Evolutionary conservation across 1,284 basidiomycete genomes (phyloP).

Genomic region (Rhodofomes roseus): DNA sequence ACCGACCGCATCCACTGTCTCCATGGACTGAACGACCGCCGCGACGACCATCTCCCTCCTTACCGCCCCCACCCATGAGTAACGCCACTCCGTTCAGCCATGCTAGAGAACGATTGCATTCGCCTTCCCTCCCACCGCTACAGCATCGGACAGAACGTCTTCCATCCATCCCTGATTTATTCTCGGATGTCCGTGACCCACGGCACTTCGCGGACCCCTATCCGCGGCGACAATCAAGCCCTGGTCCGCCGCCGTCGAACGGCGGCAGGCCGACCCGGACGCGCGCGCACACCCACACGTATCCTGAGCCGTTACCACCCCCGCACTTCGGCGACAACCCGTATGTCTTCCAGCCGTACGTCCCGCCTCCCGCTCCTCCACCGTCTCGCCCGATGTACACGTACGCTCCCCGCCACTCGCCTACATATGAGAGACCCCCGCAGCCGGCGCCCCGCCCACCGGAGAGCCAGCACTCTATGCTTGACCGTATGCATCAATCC

Average conservation of each 20-base stretch:
- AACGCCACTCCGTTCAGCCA: neutral
- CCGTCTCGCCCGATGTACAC: neutral
- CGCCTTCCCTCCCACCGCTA: constrained; percentile 6
- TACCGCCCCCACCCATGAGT: neutral
- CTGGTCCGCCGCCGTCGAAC: constrained; percentile 14
- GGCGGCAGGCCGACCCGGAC: constrained; percentile 20
- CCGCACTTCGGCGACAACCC: neutral
- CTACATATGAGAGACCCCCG: constrained; percentile 9
- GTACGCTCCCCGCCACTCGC: neutral
- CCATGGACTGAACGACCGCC: neutral
- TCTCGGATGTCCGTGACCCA: constrained; percentile 5
- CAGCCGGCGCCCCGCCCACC: constrained; percentile 14
- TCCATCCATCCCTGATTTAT: constrained; percentile 5
- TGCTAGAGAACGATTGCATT: neutral
- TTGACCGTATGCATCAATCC: constrained; percentile 45
- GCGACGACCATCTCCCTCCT: neutral
- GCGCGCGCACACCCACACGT: constrained; percentile 10
- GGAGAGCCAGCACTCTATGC: constrained; percentile 28
- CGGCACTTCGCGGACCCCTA: constrained; percentile 20
- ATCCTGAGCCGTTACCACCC: neutral
- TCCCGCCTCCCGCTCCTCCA: constrained; percentile 6
- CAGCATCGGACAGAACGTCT: constrained; percentile 10
- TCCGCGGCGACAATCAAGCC: constrained; percentile 17
- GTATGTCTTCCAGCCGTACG: constrained; percentile 6
- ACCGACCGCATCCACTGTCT: neutral